phyloP scores from a whole-genome alignment of 345 rosid genomes.

The Citrus cavaleriei region DNA sequence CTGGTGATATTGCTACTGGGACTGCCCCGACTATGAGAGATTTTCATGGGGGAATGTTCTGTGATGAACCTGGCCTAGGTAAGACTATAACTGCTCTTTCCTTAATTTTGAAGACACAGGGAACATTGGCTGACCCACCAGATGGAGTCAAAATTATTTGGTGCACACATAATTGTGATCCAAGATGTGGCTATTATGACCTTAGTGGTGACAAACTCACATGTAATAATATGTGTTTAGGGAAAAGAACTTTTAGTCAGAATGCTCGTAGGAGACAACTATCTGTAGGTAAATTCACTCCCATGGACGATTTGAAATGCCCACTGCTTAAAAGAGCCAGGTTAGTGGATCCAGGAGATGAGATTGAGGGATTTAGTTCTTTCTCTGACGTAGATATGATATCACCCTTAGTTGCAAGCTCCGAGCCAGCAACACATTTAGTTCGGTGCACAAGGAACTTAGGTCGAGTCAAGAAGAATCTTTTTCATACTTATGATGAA shows the following conservation, averaged over 20 bases:
- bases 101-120: constrained; percentile 83
- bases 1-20: constrained; percentile 67
- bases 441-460: constrained; percentile 52
- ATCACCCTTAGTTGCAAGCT: constrained; percentile 21
- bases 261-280: constrained; percentile 39
- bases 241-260: constrained; percentile 39
- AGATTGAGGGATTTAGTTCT: constrained; percentile 30
- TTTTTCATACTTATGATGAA: constrained; percentile 42
- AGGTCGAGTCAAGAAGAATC: constrained; percentile 56
- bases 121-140: constrained; percentile 81
- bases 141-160: constrained; percentile 59
- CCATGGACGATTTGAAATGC: constrained; percentile 25
- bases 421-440: constrained; percentile 25
- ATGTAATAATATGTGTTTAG: constrained; percentile 27
- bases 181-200: constrained; percentile 82
- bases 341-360: constrained; percentile 37
- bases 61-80: constrained; percentile 99
- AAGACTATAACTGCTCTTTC: constrained; percentile 92
- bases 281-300: constrained; percentile 31
- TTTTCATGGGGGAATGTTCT: constrained; percentile 93
- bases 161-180: constrained; percentile 67
- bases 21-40: constrained; percentile 66
- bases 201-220: constrained; percentile 38
- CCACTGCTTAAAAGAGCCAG: constrained; percentile 53
- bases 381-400: constrained; percentile 22